Percentiles rank a stretch among this genome's conserved stretches.
Evolutionary conservation across 495 filamentous ascomycete species (phyloP).

Genomic region (Rhizodiscina lignyota): DNA sequence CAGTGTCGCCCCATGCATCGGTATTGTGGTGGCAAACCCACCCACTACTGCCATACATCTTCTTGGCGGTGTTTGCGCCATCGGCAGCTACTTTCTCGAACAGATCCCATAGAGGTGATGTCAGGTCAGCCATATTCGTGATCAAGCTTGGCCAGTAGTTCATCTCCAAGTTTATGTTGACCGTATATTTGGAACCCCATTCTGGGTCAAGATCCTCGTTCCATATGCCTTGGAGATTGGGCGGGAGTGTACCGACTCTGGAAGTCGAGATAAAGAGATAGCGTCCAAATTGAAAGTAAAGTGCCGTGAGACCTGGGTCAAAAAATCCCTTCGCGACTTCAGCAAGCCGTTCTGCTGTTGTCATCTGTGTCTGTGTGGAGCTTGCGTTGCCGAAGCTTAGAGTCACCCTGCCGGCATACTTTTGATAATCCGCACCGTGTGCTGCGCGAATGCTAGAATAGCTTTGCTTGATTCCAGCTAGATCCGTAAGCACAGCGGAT

Average conservation of each 20-base stretch:
- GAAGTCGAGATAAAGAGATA: constrained; percentile 26
- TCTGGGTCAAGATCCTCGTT: constrained; percentile 15
- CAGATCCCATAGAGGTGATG: constrained; percentile 22
- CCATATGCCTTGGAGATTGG: constrained; percentile 32
- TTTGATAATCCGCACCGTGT: too few relatives aligned
- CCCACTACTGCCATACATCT: constrained; percentile 33
- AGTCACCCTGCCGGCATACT: too few relatives aligned
- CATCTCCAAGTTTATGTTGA: constrained; percentile 39
- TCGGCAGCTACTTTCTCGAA: constrained; percentile 21
- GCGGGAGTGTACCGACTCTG: constrained; percentile 25
- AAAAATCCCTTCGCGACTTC: too few relatives aligned
- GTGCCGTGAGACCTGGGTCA: too few relatives aligned
- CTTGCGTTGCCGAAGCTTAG: too few relatives aligned
- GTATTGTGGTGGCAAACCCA: constrained; percentile 16
- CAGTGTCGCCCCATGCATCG: constrained; percentile 13
- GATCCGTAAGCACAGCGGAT: too few relatives aligned
- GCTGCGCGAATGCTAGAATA: too few relatives aligned
- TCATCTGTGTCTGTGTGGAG: too few relatives aligned
- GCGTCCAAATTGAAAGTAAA: too few relatives aligned
- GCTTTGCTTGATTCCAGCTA: too few relatives aligned
- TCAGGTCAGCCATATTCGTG: constrained; percentile 20
- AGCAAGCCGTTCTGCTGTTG: too few relatives aligned
- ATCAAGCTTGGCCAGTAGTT: constrained; percentile 38
- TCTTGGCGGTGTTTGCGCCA: constrained; percentile 22
- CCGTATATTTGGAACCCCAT: constrained; percentile 34